Evolutionary conservation across 371 early-diverging fungal species (phyloP).

Genomic region (Entomophthora muscae): DNA sequence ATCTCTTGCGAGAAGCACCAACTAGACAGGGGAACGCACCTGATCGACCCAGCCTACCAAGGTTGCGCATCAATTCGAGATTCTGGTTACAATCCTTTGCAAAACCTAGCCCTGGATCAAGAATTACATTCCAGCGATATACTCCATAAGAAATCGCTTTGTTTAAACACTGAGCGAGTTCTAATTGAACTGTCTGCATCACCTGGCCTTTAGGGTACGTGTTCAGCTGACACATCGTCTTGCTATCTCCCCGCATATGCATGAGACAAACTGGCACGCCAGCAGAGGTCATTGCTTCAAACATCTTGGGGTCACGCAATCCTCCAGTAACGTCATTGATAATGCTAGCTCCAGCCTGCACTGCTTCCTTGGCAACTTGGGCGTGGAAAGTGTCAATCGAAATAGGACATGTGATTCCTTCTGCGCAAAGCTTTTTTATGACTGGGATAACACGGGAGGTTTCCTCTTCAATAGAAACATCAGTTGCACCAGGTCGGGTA

Average conservation of each 20-base stretch:
- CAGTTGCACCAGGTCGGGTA: conserved; percentile 74
- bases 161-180: conserved; percentile 41
- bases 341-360: conserved; percentile 72
- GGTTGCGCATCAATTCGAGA: conserved; percentile 58
- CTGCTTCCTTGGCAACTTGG: conserved; percentile 58
- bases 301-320: conserved; percentile 61
- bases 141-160: conserved; percentile 62
- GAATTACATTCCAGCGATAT: conserved; percentile 84
- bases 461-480: conserved; percentile 58
- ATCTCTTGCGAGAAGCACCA: conserved; percentile 73
- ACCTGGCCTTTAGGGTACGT: conserved; percentile 41
- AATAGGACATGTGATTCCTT: conserved; percentile 44
- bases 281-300: conserved; percentile 48
- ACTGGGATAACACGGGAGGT: conserved; percentile 75
- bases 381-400: conserved; percentile 89
- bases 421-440: conserved; percentile 48
- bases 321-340: conserved; percentile 94
- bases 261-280: conserved; percentile 82
- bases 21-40: conserved; percentile 60
- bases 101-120: conserved; percentile 95
- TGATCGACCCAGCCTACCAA: conserved; percentile 34
- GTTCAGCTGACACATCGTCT: conserved; percentile 75
- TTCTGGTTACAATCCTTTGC: conserved; percentile 80
- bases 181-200: conserved; percentile 44
- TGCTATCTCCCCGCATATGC: conserved; percentile 91